Evolutionary conservation across 345 rosid genomes (phyloP).

Genomic region (Linum usitatissimum): DNA sequence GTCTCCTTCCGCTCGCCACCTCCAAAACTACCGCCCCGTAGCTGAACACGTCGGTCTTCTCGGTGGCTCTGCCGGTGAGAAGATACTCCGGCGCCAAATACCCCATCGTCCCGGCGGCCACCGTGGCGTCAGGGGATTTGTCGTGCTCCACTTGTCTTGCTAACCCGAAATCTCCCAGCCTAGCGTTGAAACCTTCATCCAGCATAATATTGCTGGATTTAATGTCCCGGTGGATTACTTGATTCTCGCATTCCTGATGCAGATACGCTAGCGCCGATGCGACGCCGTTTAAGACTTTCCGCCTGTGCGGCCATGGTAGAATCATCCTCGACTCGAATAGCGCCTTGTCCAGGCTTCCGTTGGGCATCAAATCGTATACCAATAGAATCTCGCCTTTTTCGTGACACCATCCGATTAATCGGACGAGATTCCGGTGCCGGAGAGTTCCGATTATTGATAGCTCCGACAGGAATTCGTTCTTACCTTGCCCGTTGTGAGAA

Average conservation of each 20-base stretch:
- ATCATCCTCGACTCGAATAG: slow-evolving; percentile 62
- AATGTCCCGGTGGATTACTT: slow-evolving; percentile 84
- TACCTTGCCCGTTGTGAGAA: slow-evolving; percentile 82
- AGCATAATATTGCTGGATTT: slow-evolving; percentile 93
- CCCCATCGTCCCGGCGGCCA: slow-evolving; percentile 98
- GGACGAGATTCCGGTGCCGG: slow-evolving; percentile 80
- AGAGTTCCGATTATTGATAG: slow-evolving; percentile 76
- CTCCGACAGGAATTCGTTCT: slow-evolving; percentile 75
- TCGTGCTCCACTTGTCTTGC: slow-evolving; percentile 84
- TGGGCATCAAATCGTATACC: slow-evolving; percentile 87
- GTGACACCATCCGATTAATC: slow-evolving; percentile 90
- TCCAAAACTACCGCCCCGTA: slow-evolving; percentile 89
- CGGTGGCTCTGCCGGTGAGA: slow-evolving; percentile 77
- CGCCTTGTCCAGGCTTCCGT: slow-evolving; percentile 91
- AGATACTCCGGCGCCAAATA: slow-evolving; percentile 94
- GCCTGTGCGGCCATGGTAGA: slow-evolving; percentile 67
- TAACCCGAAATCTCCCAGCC: slow-evolving; percentile 84
- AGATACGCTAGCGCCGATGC: slow-evolving; percentile 90
- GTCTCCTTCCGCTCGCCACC: slow-evolving; percentile 75
- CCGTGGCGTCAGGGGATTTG: slow-evolving; percentile 87
- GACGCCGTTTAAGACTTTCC: slow-evolving; percentile 65
- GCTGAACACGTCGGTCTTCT: slow-evolving; percentile 86
- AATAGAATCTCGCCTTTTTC: slow-evolving; percentile 84
- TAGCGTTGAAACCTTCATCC: slow-evolving; percentile 77
- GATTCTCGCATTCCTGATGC: slow-evolving; percentile 97